Evolutionary conservation across 106 monocot species (phyloP).

Genomic region (Allium sativum): DNA sequence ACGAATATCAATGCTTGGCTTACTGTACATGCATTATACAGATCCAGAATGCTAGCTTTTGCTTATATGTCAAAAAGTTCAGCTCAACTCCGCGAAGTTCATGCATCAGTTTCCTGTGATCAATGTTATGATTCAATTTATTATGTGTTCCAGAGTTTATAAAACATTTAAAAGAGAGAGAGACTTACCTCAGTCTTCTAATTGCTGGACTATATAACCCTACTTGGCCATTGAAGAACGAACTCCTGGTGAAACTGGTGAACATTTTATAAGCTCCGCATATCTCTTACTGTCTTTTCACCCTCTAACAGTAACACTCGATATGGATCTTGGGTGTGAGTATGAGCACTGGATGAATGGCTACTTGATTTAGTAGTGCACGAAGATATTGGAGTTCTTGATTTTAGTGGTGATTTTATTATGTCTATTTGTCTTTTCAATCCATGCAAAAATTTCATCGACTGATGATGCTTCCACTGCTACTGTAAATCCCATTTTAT

Average conservation of each 20-base stretch:
- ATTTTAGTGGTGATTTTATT: too few relatives aligned
- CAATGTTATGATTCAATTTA: background rate
- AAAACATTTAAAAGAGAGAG: background rate
- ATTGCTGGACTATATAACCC: slow-evolving; percentile 35
- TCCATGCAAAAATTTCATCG: slow-evolving; percentile 20
- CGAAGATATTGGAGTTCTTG: slow-evolving; percentile 18
- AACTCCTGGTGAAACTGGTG: slow-evolving; percentile 41
- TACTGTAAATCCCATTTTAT: slow-evolving; percentile 11
- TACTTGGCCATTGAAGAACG: slow-evolving; percentile 43
- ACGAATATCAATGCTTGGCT: background rate
- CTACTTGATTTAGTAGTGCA: slow-evolving; percentile 17
- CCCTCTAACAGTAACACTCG: slow-evolving; percentile 14
- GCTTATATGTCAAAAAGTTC: slow-evolving; percentile 58
- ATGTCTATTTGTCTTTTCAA: slow-evolving; percentile 10
- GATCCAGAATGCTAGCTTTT: slow-evolving; percentile 93
- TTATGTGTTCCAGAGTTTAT: background rate
- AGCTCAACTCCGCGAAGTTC: slow-evolving; percentile 42
- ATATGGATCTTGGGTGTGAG: slow-evolving; percentile 19
- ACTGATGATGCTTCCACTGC: slow-evolving; percentile 5
- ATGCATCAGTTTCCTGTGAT: slow-evolving; percentile 49
- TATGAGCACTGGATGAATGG: slow-evolving; percentile 17
- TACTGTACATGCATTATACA: slow-evolving; percentile 87
- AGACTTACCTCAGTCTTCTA: slow-evolving; percentile 43
- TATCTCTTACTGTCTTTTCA: slow-evolving; percentile 25
- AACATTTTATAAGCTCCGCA: slow-evolving; percentile 37